Conservation (phyloP, 1,139 yeast genomes). For the Suzukiozyma palmioleophila region DNA sequence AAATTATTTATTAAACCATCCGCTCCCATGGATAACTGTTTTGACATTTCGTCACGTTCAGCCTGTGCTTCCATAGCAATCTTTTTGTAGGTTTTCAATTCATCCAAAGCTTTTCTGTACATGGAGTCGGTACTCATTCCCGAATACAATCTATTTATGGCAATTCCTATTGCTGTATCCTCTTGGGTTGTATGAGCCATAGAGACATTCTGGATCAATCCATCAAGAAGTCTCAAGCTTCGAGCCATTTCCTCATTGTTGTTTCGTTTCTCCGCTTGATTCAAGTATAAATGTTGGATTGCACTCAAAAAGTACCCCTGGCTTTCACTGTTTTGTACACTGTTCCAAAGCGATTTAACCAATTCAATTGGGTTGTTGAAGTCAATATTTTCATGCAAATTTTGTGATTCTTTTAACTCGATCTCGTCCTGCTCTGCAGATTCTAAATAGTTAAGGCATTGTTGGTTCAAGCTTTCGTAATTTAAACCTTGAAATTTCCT, state of each 20-base stretch:
- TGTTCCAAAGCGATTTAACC: conserved; percentile 64
- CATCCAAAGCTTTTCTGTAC: conserved; percentile 74
- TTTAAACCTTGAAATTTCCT: conserved; percentile 58
- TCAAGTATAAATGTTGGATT: conserved; percentile 77
- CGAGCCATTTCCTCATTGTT: conserved; percentile 50
- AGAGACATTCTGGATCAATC: conserved; percentile 75
- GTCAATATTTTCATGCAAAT: conserved; percentile 57
- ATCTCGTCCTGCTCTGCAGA: conserved; percentile 68
- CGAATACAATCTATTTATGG: conserved; percentile 73
- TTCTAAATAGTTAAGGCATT: conserved; percentile 61
- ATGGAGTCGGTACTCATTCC: conserved; percentile 89
- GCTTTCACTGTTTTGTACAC: conserved; percentile 65
- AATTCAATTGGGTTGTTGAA: conserved; percentile 75
- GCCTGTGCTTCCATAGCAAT: conserved; percentile 78
- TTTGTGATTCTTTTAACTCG: conserved; percentile 56
- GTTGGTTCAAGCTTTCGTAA: conserved; percentile 60
- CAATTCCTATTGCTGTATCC: conserved; percentile 75
- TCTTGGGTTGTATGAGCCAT: conserved; percentile 61
- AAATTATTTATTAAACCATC: conserved; percentile 77
- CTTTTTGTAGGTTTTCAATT: conserved; percentile 61
- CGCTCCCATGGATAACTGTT: conserved; percentile 75
- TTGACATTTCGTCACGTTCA: conserved; percentile 75
- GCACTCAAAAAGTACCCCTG: conserved; percentile 73
- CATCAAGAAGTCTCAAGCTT: conserved; percentile 77
- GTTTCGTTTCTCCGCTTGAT: conserved; percentile 56